Conservation (phyloP, 2,329 filamentous ascomycete species). For the Boeremia exigua region DNA sequence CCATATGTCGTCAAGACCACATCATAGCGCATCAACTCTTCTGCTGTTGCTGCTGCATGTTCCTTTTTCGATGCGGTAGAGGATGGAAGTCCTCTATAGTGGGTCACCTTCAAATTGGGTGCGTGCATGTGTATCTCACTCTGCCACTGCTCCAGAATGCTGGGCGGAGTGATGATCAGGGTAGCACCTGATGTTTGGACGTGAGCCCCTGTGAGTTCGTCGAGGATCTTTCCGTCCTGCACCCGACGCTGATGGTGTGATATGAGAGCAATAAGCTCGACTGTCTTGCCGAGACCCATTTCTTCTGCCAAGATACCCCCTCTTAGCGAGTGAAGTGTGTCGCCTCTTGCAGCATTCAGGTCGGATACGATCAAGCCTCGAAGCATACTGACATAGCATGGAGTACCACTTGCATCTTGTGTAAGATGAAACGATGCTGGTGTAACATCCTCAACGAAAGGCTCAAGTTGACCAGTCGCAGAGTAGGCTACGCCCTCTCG, state of each 20-base stretch:
- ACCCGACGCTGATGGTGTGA: slow-evolving; percentile 61
- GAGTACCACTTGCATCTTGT: slow-evolving; percentile 55
- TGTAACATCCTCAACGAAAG: slow-evolving; percentile 19
- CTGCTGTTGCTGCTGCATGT: slow-evolving; percentile 50
- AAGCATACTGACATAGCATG: slow-evolving; percentile 66
- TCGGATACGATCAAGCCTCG: slow-evolving; percentile 66
- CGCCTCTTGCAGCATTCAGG: slow-evolving; percentile 50
- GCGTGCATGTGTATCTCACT: slow-evolving; percentile 65
- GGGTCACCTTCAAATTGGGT: slow-evolving; percentile 60
- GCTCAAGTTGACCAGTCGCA: slow-evolving; percentile 20
- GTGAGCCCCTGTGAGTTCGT: slow-evolving; percentile 51
- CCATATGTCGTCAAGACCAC: slow-evolving; percentile 69
- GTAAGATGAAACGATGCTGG: slow-evolving; percentile 55
- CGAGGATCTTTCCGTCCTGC: slow-evolving; percentile 29
- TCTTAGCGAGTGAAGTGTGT: slow-evolving; percentile 47
- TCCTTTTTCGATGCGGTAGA: slow-evolving; percentile 37
- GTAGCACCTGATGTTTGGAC: slow-evolving; percentile 63
- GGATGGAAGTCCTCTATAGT: slow-evolving; percentile 61
- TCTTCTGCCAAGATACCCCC: slow-evolving; percentile 78
- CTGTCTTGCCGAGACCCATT: slow-evolving; percentile 83
- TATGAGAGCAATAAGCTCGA: slow-evolving; percentile 77
- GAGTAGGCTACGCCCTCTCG: slow-evolving; percentile 67
- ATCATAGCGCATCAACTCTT: slow-evolving; percentile 58
- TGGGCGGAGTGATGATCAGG: slow-evolving; percentile 67
- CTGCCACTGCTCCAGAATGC: slow-evolving; percentile 69